Evolutionary conservation across 495 filamentous ascomycete species (phyloP), one percentile per base, ranked within the genome.

Genomic region (Pyrenula massariospora): DNA sequence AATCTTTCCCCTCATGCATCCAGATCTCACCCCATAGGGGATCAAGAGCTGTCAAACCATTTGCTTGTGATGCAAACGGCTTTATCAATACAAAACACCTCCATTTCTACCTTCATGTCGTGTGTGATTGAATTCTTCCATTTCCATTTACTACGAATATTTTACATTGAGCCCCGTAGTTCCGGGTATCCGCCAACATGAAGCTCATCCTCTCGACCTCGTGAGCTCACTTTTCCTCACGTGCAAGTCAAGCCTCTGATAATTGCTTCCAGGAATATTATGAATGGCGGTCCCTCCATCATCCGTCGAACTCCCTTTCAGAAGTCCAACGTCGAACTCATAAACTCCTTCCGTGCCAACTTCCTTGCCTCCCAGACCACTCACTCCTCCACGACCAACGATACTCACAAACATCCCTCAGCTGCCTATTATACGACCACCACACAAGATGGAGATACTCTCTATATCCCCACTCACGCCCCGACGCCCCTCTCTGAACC

Each of bases 181-280:
- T 15, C 15, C 15, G 31, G 31, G 5, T 15, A 5, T 8, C 31
- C 48, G 60, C 36, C 56, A 67, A 58, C 54, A 88, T 84, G 74
- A 88, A 88, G 75, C 77, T 96, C 70, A 83, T 95, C 50, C 83
- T 96, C 56, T 94, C 89, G 31, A 95, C 90, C 51, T 91, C 88
- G 88, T 92, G 77, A 67, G 82, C 57, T 54, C 42, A 36, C 23
- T 24, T 10, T 54, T 19, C 31, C 25, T 54, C 25, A 55, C 65
- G 48, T 15, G 54, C 52, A 48, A 36, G 52, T 56, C 57, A 47
- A 56, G 57, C 58, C 36, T 19, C 56, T 48, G 53, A 56, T 25
- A 47, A 19, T 10, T 59, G 53, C 56, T 58, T 62, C 53, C 68
- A 93, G 88, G 57, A 96, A 96, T 76, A 84, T 96, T 62, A 87